Percentiles rank a stretch among this genome's conserved stretches.
Conservation (phyloP, 345 rosid species). For the Xanthoceras sorbifolium region DNA sequence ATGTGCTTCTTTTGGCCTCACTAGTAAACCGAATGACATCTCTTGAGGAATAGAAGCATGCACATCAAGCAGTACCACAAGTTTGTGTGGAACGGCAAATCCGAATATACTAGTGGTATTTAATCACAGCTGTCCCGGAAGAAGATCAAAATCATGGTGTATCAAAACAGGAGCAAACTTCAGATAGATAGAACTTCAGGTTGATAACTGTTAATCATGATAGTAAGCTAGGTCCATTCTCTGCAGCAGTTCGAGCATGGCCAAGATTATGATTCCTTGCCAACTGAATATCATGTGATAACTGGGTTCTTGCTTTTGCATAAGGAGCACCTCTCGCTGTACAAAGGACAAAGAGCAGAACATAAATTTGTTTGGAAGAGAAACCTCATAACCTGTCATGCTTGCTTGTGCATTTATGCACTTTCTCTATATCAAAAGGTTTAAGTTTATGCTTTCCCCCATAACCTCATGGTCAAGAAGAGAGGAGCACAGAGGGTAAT, state of each 20-base stretch:
- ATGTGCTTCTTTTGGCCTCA: constrained; percentile 10
- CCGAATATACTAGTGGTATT: neutral
- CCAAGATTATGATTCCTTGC: constrained; percentile 65
- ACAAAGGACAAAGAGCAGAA: constrained; percentile 5
- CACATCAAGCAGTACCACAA: neutral
- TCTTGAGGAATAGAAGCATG: neutral
- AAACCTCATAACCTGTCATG: neutral
- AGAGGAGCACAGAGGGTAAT: neutral
- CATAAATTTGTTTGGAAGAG: constrained; percentile 12
- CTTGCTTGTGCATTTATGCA: neutral
- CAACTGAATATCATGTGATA: constrained; percentile 83
- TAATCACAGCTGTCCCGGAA: neutral
- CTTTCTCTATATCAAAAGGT: neutral
- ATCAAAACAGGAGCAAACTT: constrained; percentile 6
- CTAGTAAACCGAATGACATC: constrained; percentile 1
- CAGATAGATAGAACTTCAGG: neutral
- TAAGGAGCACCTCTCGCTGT: constrained; percentile 97
- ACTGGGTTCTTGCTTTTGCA: constrained; percentile 88
- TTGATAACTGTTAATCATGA: constrained; percentile 41
- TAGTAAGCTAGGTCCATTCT: constrained; percentile 71
- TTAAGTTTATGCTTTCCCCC: neutral
- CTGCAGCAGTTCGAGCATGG: constrained; percentile 77
- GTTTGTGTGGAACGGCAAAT: neutral
- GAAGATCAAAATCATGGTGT: constrained; percentile 17
- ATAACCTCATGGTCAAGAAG: neutral